These are phyloP conservation scores for Fusarium sp. DNA, from an alignment of 2,329 filamentous ascomycete species.

Conservation along the genomic window DNA sequence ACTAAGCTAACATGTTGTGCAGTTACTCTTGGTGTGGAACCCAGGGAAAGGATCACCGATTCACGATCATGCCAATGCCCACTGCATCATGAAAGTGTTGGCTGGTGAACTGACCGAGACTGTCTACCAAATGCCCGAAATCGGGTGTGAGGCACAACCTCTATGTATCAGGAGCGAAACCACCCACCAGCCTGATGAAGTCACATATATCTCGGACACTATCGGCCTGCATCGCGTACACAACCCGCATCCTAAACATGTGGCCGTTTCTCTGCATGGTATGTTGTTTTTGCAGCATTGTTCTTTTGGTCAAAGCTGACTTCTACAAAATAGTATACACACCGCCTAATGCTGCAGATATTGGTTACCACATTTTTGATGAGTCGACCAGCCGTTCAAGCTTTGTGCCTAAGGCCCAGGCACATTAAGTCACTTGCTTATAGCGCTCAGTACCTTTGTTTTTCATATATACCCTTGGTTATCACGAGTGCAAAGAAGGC, in stretches of 20 bases:
- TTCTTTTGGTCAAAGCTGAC: accelerated
- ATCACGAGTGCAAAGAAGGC: too few species aligned
- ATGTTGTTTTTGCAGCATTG: accelerated
- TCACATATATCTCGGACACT: conserved; percentile 22
- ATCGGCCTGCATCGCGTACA: conserved; percentile 24
- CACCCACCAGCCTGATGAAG: conserved; percentile 11
- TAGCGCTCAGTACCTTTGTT: too few species aligned
- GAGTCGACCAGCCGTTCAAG: conserved; percentile 20
- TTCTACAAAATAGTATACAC: not conserved
- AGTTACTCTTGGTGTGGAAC: conserved; percentile 22
- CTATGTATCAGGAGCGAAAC: conserved; percentile 11
- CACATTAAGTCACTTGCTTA: not conserved
- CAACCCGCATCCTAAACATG: conserved; percentile 23
- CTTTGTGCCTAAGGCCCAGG: conserved; percentile 14
- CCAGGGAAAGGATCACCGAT: conserved; percentile 24
- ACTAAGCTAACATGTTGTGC: not conserved
- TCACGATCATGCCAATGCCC: conserved; percentile 25
- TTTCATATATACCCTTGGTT: too few species aligned
- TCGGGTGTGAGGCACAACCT: not conserved
- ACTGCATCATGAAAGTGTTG: conserved; percentile 22
- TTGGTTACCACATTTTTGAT: conserved; percentile 24
- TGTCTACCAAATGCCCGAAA: conserved; percentile 6
- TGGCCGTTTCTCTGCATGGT: conserved; percentile 21
- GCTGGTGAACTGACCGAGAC: conserved; percentile 22
- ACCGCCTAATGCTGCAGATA: conserved; percentile 20